Base-by-base conservation (phyloP, 192 early-diverging fungal species). In the Rhizoclosmatium globosum region DNA sequence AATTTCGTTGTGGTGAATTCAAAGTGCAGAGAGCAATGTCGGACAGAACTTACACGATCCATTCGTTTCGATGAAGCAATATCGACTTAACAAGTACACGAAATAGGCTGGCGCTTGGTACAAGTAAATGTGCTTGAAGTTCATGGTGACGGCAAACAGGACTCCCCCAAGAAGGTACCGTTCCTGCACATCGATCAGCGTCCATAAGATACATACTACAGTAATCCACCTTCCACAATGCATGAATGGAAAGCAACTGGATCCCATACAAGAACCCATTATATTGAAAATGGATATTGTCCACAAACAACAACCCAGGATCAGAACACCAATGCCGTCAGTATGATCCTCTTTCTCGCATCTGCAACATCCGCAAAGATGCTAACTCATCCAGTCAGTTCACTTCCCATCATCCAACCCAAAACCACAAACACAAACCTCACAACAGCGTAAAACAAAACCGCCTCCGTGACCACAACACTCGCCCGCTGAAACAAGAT, bases 281-380 rank as follows among this genome's bases (percentile, higher is more conserved):
- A 89, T 99, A 99, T 82, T 99, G 97, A 76, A 99, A 99, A 84
- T 99, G 97, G 68, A 96, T 93, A 82, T 96, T 92, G 85, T 99
- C 97, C 21, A 99, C 96, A 81, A 98, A 91, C 17, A 89, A 53
- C 21, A 89, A 45, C 21, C 88, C 83, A 3, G 88, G 88, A 62
- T 87, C 38, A 82, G 70, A 59, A 81, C 2, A 86, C 64, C 17
- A 88, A 2, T 4, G 62, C 79, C 1, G 82, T n/a, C 15, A 77
- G 59, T 17, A 81, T 74, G 3, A 13, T 23, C 61, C 44, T 9
- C 11, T 41, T 47, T 41, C 42, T 41, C 1, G 61, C 19, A 21
- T 75, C 43, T 69, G 47, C 17, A 23, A 65, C 11, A 19, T 58
- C 38, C 9, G 9, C 31, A 43, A 72, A 72, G 57, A 72, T 43